phyloP scores from a whole-genome alignment of 2,329 filamentous ascomycete genomes.

The Teratosphaeria viscida region DNA sequence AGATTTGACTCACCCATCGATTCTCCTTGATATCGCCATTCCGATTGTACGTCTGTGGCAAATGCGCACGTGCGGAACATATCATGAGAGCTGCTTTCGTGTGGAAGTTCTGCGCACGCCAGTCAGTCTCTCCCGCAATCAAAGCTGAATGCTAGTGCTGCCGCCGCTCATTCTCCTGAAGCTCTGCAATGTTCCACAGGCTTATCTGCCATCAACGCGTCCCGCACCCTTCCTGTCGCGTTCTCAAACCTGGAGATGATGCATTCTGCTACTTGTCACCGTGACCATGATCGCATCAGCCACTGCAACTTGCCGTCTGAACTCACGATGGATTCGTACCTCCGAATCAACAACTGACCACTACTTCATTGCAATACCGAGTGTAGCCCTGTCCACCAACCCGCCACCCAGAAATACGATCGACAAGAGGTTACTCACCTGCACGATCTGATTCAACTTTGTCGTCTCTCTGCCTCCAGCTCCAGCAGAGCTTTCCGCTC shows the following conservation, averaged over 20 bases:
- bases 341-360: neutral
- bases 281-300: no score
- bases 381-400: neutral
- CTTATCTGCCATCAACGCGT: no score
- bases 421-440: slow-evolving; percentile 44
- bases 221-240: no score
- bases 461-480: slow-evolving; percentile 48
- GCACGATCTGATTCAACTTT: slow-evolving; percentile 89
- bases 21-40: slow-evolving; percentile 60
- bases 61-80: slow-evolving; percentile 65
- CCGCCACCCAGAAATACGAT: neutral
- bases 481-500: slow-evolving; percentile 32
- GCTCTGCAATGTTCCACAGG: no score
- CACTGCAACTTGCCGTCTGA: no score
- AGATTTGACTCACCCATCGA: slow-evolving; percentile 61
- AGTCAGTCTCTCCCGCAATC: slow-evolving; percentile 4
- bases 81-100: slow-evolving; percentile 79
- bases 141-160: neutral
- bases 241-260: no score
- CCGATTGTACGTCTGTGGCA: slow-evolving; percentile 48
- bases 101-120: slow-evolving; percentile 64
- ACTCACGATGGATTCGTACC: no score
- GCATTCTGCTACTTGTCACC: no score
- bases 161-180: no score
- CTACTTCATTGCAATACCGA: neutral